Evolutionary conservation across 441 rosid species (phyloP).

Genomic region (Adansonia gregorii): DNA sequence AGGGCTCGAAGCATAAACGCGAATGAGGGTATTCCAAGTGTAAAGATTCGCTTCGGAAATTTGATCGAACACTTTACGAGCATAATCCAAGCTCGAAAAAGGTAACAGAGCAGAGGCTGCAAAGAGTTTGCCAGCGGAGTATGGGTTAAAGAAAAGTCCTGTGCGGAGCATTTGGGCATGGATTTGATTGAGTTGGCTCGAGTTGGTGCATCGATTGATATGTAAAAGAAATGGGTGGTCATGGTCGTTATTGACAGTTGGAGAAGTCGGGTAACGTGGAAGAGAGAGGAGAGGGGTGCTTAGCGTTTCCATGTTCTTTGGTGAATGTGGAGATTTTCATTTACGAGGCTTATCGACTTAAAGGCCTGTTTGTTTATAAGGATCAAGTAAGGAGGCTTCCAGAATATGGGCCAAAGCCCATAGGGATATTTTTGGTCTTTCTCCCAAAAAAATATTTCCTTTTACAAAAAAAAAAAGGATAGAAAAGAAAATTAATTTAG

Average conservation of each 20-base stretch:
- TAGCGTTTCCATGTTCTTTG: slow-evolving; percentile 32
- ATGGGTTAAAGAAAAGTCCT: slow-evolving; percentile 46
- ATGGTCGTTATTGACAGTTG: slow-evolving; percentile 38
- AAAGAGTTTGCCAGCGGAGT: slow-evolving; percentile 62
- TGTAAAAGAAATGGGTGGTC: slow-evolving; percentile 39
- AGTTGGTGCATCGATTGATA: slow-evolving; percentile 48
- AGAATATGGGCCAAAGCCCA: background rate
- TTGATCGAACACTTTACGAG: slow-evolving; percentile 66
- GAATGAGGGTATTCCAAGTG: slow-evolving; percentile 72
- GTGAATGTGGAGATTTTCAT: background rate
- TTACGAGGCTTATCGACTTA: background rate
- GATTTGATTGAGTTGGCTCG: slow-evolving; percentile 53
- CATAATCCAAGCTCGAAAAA: slow-evolving; percentile 62
- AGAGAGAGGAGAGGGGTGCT: slow-evolving; percentile 42
- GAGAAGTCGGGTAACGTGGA: slow-evolving; percentile 40
- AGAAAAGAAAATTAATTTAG: background rate
- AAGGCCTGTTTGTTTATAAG: background rate
- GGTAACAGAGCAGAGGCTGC: slow-evolving; percentile 38
- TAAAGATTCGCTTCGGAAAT: slow-evolving; percentile 70
- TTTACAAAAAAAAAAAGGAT: background rate
- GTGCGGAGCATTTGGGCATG: slow-evolving; percentile 70
- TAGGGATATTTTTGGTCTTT: background rate
- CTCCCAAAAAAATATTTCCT: background rate
- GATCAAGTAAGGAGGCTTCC: no score
- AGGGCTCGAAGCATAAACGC: slow-evolving; percentile 58